A percentile compares a stretch with the other conserved stretches of the same genome.
phyloP scores from a whole-genome alignment of 208 protist species.

The Wallacemonas sp. region DNA sequence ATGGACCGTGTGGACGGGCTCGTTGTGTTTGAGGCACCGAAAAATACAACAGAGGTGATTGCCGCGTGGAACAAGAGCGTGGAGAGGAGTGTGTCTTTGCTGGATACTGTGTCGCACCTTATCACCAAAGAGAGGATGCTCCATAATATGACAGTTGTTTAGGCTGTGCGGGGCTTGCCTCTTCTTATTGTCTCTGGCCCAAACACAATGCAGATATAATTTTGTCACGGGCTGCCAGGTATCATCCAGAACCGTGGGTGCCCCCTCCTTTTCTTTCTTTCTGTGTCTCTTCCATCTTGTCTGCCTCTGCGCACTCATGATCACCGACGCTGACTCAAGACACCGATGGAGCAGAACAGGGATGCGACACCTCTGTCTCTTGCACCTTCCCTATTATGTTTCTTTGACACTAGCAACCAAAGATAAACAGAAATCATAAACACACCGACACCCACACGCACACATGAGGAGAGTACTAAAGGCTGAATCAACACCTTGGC shows the following conservation, averaged over 20 bases:
- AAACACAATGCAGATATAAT: not conserved
- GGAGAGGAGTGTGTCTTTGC: constrained; percentile 81
- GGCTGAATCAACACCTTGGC: too few species aligned
- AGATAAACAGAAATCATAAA: too few species aligned
- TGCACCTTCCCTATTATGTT: too few species aligned
- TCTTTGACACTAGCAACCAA: too few species aligned
- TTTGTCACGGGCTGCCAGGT: not conserved
- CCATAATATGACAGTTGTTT: constrained; percentile 51
- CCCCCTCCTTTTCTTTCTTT: constrained; percentile 4
- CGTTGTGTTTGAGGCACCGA: constrained; percentile 87
- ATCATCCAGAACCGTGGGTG: not conserved
- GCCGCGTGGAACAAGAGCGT: constrained; percentile 88
- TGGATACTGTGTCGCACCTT: constrained; percentile 94
- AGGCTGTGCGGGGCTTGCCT: constrained; percentile 19
- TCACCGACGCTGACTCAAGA: too few species aligned
- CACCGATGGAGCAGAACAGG: too few species aligned
- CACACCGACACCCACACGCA: too few species aligned
- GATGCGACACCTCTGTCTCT: too few species aligned
- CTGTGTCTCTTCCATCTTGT: not conserved
- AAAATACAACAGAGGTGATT: constrained; percentile 90
- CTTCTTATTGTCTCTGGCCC: not conserved
- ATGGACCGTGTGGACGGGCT: constrained; percentile 94
- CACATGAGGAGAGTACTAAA: too few species aligned
- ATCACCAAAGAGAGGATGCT: constrained; percentile 95
- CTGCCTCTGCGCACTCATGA: too few species aligned